Base-by-base conservation (phyloP, 768 basidiomycete genomes). In the Lactarius sanguifluus region DNA sequence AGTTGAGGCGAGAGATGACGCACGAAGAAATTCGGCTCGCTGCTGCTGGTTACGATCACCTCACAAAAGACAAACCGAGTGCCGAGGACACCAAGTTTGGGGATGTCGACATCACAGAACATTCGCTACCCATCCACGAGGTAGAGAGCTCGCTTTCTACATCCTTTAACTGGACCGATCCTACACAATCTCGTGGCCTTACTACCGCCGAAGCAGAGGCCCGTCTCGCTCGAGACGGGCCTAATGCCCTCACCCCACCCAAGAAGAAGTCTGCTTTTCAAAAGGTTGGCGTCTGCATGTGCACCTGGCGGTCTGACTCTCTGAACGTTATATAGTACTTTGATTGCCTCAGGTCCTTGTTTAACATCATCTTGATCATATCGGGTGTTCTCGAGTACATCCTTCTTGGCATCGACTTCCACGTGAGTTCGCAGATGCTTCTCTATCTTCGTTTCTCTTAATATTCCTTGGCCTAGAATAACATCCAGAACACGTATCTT, bases 341-440 rank as follows among this genome's bases (percentile, higher is more conserved):
- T 57, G 87, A 88, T 72, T 85, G 86, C 40, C 78, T 88, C 20
- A 72, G 82, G 67, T 85, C 85, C 15, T 75, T 79, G 79, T 89
- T 88, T 76, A 89, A 89, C 76, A 79, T 89, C 70, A 77, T 89
- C 52, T 79, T 89, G 56, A 87, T 89, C 69, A 64, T 88, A 57
- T 85, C 87, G 43, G 88, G 88, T 64, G 75, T 88, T 52, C 79
- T 89, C 61, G 86, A 87, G 76, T 88, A 89, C 69, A 78, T 85
- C 61, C 78, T 89, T 7, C 80, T 89, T 34, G 87, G 85, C 5
- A 81, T 88, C 61, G 78, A 85, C 71, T 87, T 85, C 75, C 80
- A 85, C 75, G 85, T 86, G 65, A 64, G 58, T 30, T 65, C 59
- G 13, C 7, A 28, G 47, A 30, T 25, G 20, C 23, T 16, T 63